Evolutionary conservation across 306 rosid species (phyloP), one percentile per base, ranked within the genome.

Genomic region (Rosa multiflora): DNA sequence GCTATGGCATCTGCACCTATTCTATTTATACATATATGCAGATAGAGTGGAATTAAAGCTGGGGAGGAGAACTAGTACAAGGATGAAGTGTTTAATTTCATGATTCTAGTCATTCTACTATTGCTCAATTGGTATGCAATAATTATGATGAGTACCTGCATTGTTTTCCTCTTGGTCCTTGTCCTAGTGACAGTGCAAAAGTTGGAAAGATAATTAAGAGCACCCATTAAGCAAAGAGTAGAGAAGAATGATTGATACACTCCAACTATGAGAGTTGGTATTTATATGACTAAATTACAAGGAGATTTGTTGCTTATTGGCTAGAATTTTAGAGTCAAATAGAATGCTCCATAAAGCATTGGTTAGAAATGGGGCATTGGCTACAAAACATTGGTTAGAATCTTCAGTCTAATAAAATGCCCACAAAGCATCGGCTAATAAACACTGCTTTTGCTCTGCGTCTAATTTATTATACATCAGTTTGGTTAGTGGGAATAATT

Each of bases 131-230:
- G 55, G 43, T 43, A 35, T 55, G 62, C 75, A 37, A 74, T 15
- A 49, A 56, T 17, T 68, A 72, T 39, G 35, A 32, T 32, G 64
- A 69, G 61, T 88, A 92, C 97, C 98, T 91, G 98, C 97, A 94
- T 86, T 86, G 97, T 66, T 76, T 92, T 94, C 82, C 84, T 94
- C 86, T 86, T 92, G 84, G 82, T 51, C 76, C 84, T 88, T 80
- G 88, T 79, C 84, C 43, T 49, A 3, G 91, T 79, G 73, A 85
- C 79, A 75, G 66, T 86, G 88, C 94, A 94, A 82, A 94, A 89
- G 90, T 88, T 81, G 46, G 87, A 85, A 74, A 94, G 89, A 77
- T 82, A 92, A 85, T 89, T 82, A 80, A 94, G 94, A 81, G 94
- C 98, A 49, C 97, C 98, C 97, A 94, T 32, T 79, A 80, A 56